Evolutionary conservation across 805 yeast genomes (phyloP), one percentile per base, ranked within the genome.

Genomic region (Yarrowia sp.): DNA sequence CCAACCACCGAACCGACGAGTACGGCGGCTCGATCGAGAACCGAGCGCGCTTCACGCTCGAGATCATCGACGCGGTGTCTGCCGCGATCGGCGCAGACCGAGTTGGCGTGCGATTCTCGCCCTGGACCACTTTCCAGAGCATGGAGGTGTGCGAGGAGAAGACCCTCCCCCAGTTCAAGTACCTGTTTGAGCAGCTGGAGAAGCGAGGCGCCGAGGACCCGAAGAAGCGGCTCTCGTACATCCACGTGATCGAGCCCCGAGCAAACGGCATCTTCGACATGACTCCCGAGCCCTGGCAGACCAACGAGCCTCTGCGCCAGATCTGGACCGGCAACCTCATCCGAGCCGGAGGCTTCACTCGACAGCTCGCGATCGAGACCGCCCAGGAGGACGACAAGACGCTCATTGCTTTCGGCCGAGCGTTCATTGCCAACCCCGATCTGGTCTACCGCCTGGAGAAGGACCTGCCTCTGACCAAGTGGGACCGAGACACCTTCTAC

Each of bases 1-100:
- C 80, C 38, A 84, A 85, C 69, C 67, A 74, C 62, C 75, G 89
- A 68, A 80, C 81, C 2, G 90, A 85, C 68, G 75, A 80, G 65
- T 85, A 84, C 67, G 89, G 88, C 58, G 88, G 88, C 12, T 72
- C 80, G 0, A 73, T 84, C 56, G 86, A 81, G 67, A 83, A 83
- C 71, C 77, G 88, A 66, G 74, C 75, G 13, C 72, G 84, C 60
- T 76, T 85, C 61, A 63, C 78, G 12, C 67, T 79, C 21, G 85
- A 84, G 66, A 75, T 83, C 19, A 73, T 84, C 21, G 86, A 83
- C 66, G 80, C 80, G 2, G 67, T 83, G 32, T 18, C 36, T 2
- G 47, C 36, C 2, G 61, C 46, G 6, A 71, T 85, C 64, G 90
- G 89, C 46, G 77, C 81, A 19, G 76, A 76, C 3, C 77, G 73